Percentiles rank a stretch among this genome's conserved stretches.
phyloP scores from a whole-genome alignment of 163 green algal species.

The Chlamydomonas reinhardtii region DNA sequence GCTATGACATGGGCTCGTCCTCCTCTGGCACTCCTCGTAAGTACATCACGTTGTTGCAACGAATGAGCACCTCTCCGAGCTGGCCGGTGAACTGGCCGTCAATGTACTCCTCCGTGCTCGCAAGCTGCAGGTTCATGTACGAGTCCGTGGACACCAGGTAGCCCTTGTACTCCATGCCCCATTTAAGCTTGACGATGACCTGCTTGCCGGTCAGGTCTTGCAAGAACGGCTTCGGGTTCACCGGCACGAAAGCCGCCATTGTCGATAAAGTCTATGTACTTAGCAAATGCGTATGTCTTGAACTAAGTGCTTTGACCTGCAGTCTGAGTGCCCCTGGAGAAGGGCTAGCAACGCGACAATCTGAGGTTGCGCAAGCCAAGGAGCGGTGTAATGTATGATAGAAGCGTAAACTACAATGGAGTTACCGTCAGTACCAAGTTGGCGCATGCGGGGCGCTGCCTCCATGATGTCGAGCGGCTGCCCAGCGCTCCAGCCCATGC shows the following conservation, averaged over 20 bases:
- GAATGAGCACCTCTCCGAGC: conserved; percentile 96
- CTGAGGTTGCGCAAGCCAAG: too few relatives aligned
- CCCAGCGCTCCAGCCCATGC: too few relatives aligned
- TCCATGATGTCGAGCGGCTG: too few relatives aligned
- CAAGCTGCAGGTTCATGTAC: conserved; percentile 99
- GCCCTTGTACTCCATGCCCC: conserved; percentile 99
- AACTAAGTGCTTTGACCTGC: too few relatives aligned
- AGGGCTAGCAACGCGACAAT: too few relatives aligned
- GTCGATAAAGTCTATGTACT: too few relatives aligned
- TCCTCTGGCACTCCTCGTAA: conserved; percentile 93
- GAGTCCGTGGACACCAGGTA: conserved; percentile 96
- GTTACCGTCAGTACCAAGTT: too few relatives aligned
- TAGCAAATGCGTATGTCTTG: too few relatives aligned
- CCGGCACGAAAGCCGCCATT: conserved; percentile 74
- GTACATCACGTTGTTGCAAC: conserved; percentile 98
- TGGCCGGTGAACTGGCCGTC: conserved; percentile 94
- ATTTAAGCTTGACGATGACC: conserved; percentile 98
- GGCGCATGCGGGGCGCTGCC: too few relatives aligned
- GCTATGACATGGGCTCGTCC: conserved; percentile 60
- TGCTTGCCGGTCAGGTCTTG: conserved; percentile 97
- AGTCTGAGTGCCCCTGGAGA: too few relatives aligned
- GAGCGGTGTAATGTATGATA: too few relatives aligned
- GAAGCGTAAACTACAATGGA: too few relatives aligned
- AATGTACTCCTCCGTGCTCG: conserved; percentile 97
- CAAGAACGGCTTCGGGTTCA: conserved; percentile 98